Base-by-base conservation (phyloP, 768 basidiomycete species). In the Nidularia pulvinata region DNA sequence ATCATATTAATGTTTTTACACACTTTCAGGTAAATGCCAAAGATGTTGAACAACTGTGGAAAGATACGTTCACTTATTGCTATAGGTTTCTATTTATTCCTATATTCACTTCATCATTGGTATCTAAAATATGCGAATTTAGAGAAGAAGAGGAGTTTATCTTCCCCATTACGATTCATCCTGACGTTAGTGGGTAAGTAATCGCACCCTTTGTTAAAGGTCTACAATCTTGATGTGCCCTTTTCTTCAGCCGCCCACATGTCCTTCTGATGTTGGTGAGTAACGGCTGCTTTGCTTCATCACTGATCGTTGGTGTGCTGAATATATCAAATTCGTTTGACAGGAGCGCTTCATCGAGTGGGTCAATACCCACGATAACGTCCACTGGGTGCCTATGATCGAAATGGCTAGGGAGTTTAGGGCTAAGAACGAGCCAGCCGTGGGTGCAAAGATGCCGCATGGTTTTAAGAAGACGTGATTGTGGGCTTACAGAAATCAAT, bases 121-220 rank as follows among this genome's bases (percentile, higher is more conserved):
- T 4, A 43, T 7, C 9, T 37, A 46, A 43, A 57, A 22, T 51
- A 55, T 48, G 49, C 51, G 48, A 54, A 30, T 52, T 37, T 48
- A 82, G 83, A 45, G 84, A 85, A 56, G 81, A 86, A 65, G 78
- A 82, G 58, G 76, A 81, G 63, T 85, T 87, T 53, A 77, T 85
- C n/a, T 86, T 89, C 50, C 88, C 88, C 0, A 80, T 91, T 53
- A 90, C 89, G 2, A 88, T 92, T 39, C 89, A 91, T 59, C 89
- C 89, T 1, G 88, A 91, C 59, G 86, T 88, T 22, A 84, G 84
- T 61, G 87, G 87, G 79, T 80, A 67, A 59, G 80, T 63, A 19
- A 22, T 36, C 53, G 46, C 61, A 37, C 30, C 49, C 25, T 30
- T 30, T 30, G 25, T 30, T 30, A 30, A 30, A 30, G 25, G 25